Evolutionary conservation across 23 red algal genomes (phyloP).

Genomic region (Agarophyton chilense): DNA sequence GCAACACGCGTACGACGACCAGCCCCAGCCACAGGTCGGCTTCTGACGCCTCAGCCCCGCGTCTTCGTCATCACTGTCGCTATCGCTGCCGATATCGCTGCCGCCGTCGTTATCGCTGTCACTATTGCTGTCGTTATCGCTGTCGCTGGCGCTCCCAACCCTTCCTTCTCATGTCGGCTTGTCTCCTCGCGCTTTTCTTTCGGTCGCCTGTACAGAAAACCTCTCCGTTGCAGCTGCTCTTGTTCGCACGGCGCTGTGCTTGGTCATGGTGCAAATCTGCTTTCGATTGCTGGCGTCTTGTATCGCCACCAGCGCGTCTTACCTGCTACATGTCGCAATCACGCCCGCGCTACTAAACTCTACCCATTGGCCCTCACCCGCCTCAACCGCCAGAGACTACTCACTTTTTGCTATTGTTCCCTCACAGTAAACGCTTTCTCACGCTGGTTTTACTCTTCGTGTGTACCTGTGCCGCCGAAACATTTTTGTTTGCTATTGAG

Average conservation of each 20-base stretch:
- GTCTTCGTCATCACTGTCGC: too few species aligned
- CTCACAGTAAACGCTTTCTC: neutral
- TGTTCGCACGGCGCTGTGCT: neutral
- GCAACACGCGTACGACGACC: neutral
- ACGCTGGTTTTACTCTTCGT: neutral
- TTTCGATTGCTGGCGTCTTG: neutral
- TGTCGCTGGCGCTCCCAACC: too few species aligned
- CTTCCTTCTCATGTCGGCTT: too few species aligned
- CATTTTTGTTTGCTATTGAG: neutral
- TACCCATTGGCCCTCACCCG: neutral
- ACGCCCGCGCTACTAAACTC: neutral
- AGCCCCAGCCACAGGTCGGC: neutral
- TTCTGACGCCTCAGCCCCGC: neutral
- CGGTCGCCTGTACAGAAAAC: neutral
- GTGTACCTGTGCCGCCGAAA: neutral
- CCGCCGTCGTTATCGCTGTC: too few species aligned
- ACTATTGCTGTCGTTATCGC: too few species aligned
- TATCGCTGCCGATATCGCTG: too few species aligned
- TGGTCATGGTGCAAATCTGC: neutral
- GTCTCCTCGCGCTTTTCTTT: too few species aligned
- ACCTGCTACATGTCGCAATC: neutral
- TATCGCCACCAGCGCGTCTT: neutral
- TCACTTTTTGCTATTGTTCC: neutral
- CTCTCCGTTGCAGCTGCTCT: neutral
- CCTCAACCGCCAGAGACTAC: neutral